A percentile compares a stretch with the other conserved stretches of the same genome.
phyloP scores from a whole-genome alignment of 2,329 filamentous ascomycete genomes.

The Colletotrichum lentis region DNA sequence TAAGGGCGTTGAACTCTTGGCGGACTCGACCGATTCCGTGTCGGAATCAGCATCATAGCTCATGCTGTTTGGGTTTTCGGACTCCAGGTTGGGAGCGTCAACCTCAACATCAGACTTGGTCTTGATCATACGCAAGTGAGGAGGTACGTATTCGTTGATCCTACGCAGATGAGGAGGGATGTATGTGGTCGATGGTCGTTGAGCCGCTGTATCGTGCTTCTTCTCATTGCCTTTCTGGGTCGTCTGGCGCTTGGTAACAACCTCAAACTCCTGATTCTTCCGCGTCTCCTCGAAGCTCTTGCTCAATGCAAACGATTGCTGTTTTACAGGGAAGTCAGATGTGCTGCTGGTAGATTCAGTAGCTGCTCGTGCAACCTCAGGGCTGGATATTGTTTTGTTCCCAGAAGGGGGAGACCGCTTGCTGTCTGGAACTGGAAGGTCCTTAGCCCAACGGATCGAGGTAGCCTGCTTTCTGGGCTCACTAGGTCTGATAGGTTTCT shows the following conservation, averaged over 20 bases:
- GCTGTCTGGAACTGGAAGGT: constrained; percentile 24
- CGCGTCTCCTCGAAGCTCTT: background rate
- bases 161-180: constrained; percentile 8
- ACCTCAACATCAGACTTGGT: background rate
- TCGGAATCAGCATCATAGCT: background rate
- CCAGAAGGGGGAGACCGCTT: background rate
- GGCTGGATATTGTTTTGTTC: background rate
- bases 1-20: background rate
- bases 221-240: background rate
- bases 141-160: constrained; percentile 4
- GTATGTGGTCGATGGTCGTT: background rate
- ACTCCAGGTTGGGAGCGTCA: background rate
- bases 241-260: background rate
- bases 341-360: background rate
- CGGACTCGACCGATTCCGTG: background rate
- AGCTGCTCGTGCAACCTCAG: background rate
- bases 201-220: background rate
- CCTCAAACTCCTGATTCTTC: background rate
- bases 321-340: background rate
- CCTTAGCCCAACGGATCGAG: constrained; percentile 27
- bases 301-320: background rate
- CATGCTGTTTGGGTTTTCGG: background rate
- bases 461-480: background rate
- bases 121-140: constrained; percentile 3
- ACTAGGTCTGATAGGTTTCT: background rate